These are phyloP conservation scores for Aspergillus bridgeri DNA, from an alignment of 495 filamentous ascomycete genomes.

Conservation along the genomic window DNA sequence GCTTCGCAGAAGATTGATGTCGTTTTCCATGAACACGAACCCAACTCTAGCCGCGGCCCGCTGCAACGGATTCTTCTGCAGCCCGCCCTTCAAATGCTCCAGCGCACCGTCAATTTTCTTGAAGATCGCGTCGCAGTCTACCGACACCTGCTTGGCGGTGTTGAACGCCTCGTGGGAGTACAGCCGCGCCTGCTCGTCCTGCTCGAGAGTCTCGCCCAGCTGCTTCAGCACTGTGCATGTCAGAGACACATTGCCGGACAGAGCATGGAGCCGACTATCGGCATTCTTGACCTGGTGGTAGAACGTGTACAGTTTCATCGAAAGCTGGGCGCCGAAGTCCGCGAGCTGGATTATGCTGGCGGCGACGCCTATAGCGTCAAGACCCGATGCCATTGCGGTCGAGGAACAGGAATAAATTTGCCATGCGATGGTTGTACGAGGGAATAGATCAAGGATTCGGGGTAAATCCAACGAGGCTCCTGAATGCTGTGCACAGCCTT, in stretches of 20 bases:
- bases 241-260: conserved; percentile 37
- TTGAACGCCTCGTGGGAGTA: conserved; percentile 25
- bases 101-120: conserved; percentile 26
- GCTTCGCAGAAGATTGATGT: conserved; percentile 21
- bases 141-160: conserved; percentile 17
- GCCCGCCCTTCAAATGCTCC: conserved; percentile 7
- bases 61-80: conserved; percentile 2
- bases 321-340: conserved; percentile 32
- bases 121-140: conserved; percentile 27
- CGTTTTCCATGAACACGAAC: conserved; percentile 21
- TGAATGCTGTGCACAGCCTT: too few species aligned
- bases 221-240: conserved; percentile 30
- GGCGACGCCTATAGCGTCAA: conserved; percentile 26
- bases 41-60: conserved; percentile 14
- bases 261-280: conserved; percentile 23
- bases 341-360: conserved; percentile 37
- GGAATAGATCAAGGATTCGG: too few species aligned
- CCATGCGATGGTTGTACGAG: too few species aligned
- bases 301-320: conserved; percentile 34
- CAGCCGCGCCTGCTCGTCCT: conserved; percentile 21
- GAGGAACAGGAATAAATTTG: too few species aligned
- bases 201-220: conserved; percentile 21
- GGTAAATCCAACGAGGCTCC: too few species aligned
- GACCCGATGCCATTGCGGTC: conserved; percentile 4
- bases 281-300: conserved; percentile 29